phyloP scores from a whole-genome alignment of 257 asterid genomes.

The Nicotiana tabacum region DNA sequence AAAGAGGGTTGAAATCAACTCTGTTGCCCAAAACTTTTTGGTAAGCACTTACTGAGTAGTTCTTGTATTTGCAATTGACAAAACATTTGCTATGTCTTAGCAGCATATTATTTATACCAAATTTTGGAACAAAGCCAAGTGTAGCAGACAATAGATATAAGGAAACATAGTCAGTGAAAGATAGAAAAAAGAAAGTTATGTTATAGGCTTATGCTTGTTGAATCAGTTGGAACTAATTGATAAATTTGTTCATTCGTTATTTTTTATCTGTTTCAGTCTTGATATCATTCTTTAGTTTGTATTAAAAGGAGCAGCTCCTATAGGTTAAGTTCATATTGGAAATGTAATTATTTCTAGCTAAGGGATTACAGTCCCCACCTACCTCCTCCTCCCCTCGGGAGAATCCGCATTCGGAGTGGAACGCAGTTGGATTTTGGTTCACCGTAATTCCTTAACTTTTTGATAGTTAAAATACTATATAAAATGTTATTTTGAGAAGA shows the following conservation, averaged over 20 bases:
- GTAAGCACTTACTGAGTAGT: constrained; percentile 11
- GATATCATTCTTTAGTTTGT: no score
- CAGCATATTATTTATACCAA: not conserved
- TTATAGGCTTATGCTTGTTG: not conserved
- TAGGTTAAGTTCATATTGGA: not conserved
- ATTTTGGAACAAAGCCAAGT: not conserved
- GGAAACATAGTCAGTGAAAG: not conserved
- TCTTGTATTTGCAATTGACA: not conserved
- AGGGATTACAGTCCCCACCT: no score
- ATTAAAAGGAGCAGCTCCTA: not conserved
- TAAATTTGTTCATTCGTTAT: not conserved
- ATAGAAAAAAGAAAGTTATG: not conserved
- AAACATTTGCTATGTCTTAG: not conserved
- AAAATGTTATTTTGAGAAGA: no score
- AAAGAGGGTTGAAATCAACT: constrained; percentile 20
- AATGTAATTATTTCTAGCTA: no score
- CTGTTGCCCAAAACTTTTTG: constrained; percentile 47
- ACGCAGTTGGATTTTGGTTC: not conserved
- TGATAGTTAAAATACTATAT: no score
- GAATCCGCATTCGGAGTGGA: not conserved
- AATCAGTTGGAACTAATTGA: not conserved
- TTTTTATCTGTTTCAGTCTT: not conserved
- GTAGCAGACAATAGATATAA: not conserved
- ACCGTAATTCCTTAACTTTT: not conserved
- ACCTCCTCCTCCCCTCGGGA: not conserved